phyloP scores from a whole-genome alignment of 2,329 filamentous ascomycete genomes.

The Fusarium caatingaense region DNA sequence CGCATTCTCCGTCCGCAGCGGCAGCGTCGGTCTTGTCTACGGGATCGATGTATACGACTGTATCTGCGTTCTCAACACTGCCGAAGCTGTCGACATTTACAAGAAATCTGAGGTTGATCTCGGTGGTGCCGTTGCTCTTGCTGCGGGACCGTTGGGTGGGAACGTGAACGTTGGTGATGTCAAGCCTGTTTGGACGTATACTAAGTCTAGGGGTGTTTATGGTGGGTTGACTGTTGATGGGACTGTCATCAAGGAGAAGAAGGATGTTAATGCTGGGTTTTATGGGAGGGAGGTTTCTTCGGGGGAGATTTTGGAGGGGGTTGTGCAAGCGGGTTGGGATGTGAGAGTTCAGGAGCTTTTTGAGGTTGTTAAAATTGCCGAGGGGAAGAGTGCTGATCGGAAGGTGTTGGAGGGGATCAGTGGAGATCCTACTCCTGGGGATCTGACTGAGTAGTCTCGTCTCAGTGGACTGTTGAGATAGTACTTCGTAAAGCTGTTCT shows the following conservation, averaged over 20 bases:
- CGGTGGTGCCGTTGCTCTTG: conserved; percentile 6
- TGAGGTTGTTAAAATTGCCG: conserved; percentile 4
- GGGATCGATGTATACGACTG: conserved; percentile 19
- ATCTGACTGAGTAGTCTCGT: background rate
- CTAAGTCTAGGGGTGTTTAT: conserved; percentile 1
- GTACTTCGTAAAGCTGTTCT: too few species aligned
- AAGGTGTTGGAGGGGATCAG: background rate
- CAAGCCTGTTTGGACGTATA: conserved; percentile 20
- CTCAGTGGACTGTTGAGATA: too few species aligned
- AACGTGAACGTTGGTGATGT: conserved; percentile 2
- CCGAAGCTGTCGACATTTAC: conserved; percentile 7
- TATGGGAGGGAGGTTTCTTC: conserved; percentile 3
- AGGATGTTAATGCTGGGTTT: background rate
- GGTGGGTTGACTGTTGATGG: conserved; percentile 21
- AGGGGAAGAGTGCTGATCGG: background rate
- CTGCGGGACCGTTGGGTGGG: conserved; percentile 2
- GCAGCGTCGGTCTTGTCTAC: conserved; percentile 16
- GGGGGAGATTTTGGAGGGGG: background rate
- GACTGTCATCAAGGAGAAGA: conserved; percentile 1
- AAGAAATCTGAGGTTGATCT: conserved; percentile 11
- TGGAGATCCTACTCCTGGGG: background rate
- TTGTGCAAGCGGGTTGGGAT: background rate
- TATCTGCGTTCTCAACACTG: conserved; percentile 6
- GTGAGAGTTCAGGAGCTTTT: background rate
- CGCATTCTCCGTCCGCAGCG: conserved; percentile 18